Evolutionary conservation across 176 grass and related monocot species (phyloP).

Genomic region (Oryza australiensis): DNA sequence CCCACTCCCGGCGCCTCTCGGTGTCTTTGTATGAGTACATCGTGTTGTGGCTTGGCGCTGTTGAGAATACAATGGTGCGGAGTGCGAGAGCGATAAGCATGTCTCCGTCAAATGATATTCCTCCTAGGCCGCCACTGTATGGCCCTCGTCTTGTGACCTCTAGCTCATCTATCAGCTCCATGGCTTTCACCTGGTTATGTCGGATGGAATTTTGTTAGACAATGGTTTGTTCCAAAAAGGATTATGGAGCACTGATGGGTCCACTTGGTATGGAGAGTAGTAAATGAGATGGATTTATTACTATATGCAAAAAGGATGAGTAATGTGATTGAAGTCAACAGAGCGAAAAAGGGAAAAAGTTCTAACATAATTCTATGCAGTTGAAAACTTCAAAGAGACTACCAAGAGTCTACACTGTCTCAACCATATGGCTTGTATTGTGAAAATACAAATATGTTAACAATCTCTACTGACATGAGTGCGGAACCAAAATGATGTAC

Average conservation of each 20-base stretch:
- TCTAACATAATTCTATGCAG: not conserved
- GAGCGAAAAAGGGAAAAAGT: not conserved
- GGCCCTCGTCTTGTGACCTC: slow-evolving; percentile 82
- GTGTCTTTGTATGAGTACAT: slow-evolving; percentile 64
- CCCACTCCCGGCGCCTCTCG: slow-evolving; percentile 67
- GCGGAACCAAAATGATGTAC: not conserved
- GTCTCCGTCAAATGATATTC: slow-evolving; percentile 71
- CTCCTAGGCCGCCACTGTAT: slow-evolving; percentile 80
- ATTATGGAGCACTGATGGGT: not conserved
- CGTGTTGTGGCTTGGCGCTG: slow-evolving; percentile 53
- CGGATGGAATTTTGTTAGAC: slow-evolving; percentile 1
- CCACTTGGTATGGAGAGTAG: not conserved
- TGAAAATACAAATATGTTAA: not conserved
- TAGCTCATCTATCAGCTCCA: slow-evolving; percentile 84
- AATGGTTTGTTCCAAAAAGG: slow-evolving; percentile 2
- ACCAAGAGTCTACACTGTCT: not conserved
- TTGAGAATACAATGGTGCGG: slow-evolving; percentile 79
- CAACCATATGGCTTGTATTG: not conserved
- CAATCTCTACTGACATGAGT: not conserved
- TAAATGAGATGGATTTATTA: not conserved
- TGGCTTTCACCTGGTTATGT: slow-evolving; percentile 67
- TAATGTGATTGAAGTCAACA: not conserved
- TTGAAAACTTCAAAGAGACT: not conserved
- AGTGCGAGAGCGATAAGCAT: slow-evolving; percentile 71
- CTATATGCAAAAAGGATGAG: not conserved